A percentile compares a stretch with the other conserved stretches of the same genome.
Conservation (phyloP, 208 protist species). For the Wallacemonas collosoma region DNA sequence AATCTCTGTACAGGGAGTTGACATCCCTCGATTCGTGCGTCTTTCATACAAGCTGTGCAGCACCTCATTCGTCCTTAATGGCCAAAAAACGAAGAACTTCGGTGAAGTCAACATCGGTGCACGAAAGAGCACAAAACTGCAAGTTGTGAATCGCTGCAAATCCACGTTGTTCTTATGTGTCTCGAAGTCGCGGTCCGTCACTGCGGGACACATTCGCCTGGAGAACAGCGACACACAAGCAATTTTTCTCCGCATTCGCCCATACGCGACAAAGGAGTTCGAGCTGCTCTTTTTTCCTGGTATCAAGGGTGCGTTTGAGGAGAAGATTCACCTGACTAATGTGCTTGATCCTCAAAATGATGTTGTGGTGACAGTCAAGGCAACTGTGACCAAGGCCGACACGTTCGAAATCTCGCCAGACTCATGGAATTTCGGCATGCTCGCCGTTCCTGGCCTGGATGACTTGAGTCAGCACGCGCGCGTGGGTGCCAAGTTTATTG, state of each 20-base stretch:
- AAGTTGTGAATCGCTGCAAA: constrained; percentile 80
- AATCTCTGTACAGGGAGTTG: constrained; percentile 66
- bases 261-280: constrained; percentile 80
- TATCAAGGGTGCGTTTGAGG: constrained; percentile 82
- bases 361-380: constrained; percentile 75
- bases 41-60: constrained; percentile 80
- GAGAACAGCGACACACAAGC: constrained; percentile 68
- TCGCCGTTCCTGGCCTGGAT: constrained; percentile 46
- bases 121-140: constrained; percentile 78
- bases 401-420: constrained; percentile 88
- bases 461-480: constrained; percentile 24
- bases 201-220: constrained; percentile 83
- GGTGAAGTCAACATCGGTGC: constrained; percentile 88
- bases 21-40: constrained; percentile 79
- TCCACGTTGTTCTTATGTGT: constrained; percentile 69
- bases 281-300: constrained; percentile 82
- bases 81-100: constrained; percentile 89
- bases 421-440: constrained; percentile 76
- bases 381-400: constrained; percentile 81
- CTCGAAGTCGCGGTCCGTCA: constrained; percentile 82
- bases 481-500: constrained; percentile 69
- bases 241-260: constrained; percentile 69
- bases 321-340: constrained; percentile 76
- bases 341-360: constrained; percentile 71
- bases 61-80: constrained; percentile 67